Conservation (phyloP, 441 rosid genomes). For the Pelargonium cotyledonis region DNA sequence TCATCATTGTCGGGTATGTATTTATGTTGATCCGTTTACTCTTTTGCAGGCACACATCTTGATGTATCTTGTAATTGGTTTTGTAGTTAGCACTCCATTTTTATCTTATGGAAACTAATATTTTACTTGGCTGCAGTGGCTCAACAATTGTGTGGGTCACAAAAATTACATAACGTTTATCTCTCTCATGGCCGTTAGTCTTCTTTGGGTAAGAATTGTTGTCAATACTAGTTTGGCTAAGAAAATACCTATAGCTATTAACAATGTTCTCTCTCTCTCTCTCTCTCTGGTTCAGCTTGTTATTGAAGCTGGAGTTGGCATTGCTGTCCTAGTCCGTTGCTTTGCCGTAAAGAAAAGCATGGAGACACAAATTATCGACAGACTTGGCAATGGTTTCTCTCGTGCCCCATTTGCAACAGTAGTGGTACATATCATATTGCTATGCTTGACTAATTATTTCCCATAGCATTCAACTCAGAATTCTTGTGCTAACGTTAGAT, state of each 20-base stretch:
- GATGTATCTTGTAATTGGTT: constrained; percentile 14
- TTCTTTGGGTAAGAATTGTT: constrained; percentile 53
- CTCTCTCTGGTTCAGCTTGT: constrained; percentile 31
- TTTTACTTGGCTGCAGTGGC: constrained; percentile 52
- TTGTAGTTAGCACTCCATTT: background rate
- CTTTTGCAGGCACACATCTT: constrained; percentile 19
- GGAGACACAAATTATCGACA: constrained; percentile 60
- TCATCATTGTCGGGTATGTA: constrained; percentile 64
- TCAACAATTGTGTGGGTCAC: constrained; percentile 66
- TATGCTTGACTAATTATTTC: constrained; percentile 6
- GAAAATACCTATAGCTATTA: constrained; percentile 18
- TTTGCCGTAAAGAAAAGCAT: constrained; percentile 52
- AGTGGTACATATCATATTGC: constrained; percentile 40
- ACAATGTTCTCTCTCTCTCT: constrained; percentile 15
- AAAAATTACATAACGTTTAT: constrained; percentile 54
- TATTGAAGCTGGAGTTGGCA: constrained; percentile 56
- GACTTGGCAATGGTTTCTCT: constrained; percentile 74
- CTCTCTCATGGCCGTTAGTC: constrained; percentile 51
- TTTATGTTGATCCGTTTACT: constrained; percentile 20
- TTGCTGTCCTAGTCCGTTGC: constrained; percentile 58
- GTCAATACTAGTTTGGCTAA: constrained; percentile 2
- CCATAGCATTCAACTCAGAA: constrained; percentile 9
- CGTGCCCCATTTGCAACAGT: constrained; percentile 64
- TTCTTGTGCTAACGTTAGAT: constrained; percentile 21
- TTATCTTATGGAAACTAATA: constrained; percentile 20